A percentile compares a stretch with the other conserved stretches of the same genome.
Conservation (phyloP, 2,329 filamentous ascomycete species). For the Sclerotinia sclerotiorum region DNA sequence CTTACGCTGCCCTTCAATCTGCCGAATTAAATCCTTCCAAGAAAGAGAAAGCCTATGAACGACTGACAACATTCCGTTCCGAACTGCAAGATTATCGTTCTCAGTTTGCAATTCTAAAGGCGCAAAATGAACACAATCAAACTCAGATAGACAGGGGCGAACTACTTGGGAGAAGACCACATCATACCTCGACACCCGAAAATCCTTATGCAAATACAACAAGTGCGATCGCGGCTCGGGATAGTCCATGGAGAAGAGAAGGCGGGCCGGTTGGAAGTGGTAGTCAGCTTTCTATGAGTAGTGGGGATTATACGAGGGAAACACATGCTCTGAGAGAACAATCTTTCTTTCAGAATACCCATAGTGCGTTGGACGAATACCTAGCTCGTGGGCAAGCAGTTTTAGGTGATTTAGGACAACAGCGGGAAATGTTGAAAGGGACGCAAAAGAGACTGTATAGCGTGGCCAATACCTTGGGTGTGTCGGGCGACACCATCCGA, state of each 20-base stretch:
- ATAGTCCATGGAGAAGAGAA: slow-evolving; percentile 39
- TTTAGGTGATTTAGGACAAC: slow-evolving; percentile 80
- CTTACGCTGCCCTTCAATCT: slow-evolving; percentile 81
- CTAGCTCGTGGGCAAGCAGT: slow-evolving; percentile 88
- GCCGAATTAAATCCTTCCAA: slow-evolving; percentile 90
- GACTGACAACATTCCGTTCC: slow-evolving; percentile 78
- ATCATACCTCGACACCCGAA: slow-evolving; percentile 78
- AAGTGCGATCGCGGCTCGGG: slow-evolving; percentile 29
- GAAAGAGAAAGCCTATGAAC: slow-evolving; percentile 84
- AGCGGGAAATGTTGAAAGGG: slow-evolving; percentile 91
- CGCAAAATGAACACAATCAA: slow-evolving; percentile 71
- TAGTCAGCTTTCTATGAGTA: slow-evolving; percentile 47
- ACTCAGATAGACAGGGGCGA: slow-evolving; percentile 70
- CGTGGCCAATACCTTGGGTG: slow-evolving; percentile 88
- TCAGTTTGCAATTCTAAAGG: slow-evolving; percentile 75
- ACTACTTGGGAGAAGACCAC: slow-evolving; percentile 80
- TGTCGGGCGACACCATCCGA: slow-evolving; percentile 93
- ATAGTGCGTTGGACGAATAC: slow-evolving; percentile 88
- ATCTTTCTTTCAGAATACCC: slow-evolving; percentile 78
- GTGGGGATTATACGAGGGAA: slow-evolving; percentile 69
- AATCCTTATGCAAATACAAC: slow-evolving; percentile 78
- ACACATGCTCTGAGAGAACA: slow-evolving; percentile 85
- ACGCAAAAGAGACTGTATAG: slow-evolving; percentile 90
- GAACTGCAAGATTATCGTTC: slow-evolving; percentile 79
- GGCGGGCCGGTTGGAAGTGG: slow-evolving; percentile 23